A percentile compares a stretch with the other conserved stretches of the same genome.
Conservation (phyloP, 371 early-diverging fungal genomes). For the Rhizomucor pusillus region DNA sequence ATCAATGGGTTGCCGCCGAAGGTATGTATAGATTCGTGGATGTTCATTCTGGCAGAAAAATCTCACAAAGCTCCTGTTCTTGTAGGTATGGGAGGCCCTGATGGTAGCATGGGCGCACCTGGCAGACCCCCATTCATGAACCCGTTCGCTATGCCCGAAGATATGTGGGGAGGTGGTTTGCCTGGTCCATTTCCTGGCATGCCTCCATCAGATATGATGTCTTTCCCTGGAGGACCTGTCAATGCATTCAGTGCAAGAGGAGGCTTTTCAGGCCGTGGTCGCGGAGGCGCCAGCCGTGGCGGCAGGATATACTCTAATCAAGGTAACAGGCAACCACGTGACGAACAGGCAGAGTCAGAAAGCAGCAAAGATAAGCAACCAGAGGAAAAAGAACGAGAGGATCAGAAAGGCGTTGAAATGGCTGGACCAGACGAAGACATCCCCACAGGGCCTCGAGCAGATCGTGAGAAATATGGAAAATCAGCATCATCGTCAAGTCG, state of each 20-base stretch:
- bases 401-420: conserved; percentile 21
- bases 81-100: conserved; percentile 14
- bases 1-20: conserved; percentile 14
- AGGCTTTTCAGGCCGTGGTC: conserved; percentile 22
- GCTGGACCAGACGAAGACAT: conserved; percentile 24
- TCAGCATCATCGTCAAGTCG: conserved; percentile 6
- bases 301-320: conserved; percentile 13
- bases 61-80: background rate
- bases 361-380: conserved; percentile 7
- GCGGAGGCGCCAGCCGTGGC: conserved; percentile 20
- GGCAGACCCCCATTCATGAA: conserved; percentile 37
- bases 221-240: conserved; percentile 15
- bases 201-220: conserved; percentile 42
- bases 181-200: conserved; percentile 30
- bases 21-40: conserved; percentile 2
- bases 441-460: conserved; percentile 29
- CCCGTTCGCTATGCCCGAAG: conserved; percentile 19
- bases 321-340: conserved; percentile 7
- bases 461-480: conserved; percentile 11
- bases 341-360: conserved; percentile 6
- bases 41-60: background rate
- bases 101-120: conserved; percentile 18
- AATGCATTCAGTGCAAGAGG: conserved; percentile 21
- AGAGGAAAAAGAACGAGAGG: conserved; percentile 3
- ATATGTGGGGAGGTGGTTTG: conserved; percentile 15